These are phyloP conservation scores for Myriosclerotinia curreyana DNA, from an alignment of 2,329 filamentous ascomycete species.

Conservation along the genomic window DNA sequence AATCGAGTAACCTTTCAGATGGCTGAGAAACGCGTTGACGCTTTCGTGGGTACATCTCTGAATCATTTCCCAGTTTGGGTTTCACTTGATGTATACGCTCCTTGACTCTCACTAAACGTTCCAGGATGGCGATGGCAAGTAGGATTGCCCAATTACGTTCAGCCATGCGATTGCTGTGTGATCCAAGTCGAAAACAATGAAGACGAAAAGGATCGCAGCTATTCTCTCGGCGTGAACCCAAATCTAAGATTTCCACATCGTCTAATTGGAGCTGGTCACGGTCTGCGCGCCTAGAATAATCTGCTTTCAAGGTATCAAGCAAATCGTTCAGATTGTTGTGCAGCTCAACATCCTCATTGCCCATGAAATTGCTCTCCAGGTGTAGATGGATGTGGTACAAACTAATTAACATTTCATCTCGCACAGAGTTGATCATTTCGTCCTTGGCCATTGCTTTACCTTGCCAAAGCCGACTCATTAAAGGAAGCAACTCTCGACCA, in stretches of 20 bases:
- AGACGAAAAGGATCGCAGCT: slow-evolving; percentile 44
- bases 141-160: slow-evolving; percentile 61
- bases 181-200: slow-evolving; percentile 52
- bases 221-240: slow-evolving; percentile 32
- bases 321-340: slow-evolving; percentile 58
- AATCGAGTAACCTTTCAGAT: slow-evolving; percentile 34
- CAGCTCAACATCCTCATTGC: slow-evolving; percentile 40
- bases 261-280: slow-evolving; percentile 74
- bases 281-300: slow-evolving; percentile 71
- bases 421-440: slow-evolving; percentile 55
- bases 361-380: slow-evolving; percentile 54
- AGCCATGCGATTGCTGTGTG: slow-evolving; percentile 49
- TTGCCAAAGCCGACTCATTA: slow-evolving; percentile 75
- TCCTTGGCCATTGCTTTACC: slow-evolving; percentile 61
- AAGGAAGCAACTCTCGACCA: slow-evolving; percentile 59
- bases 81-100: slow-evolving; percentile 21
- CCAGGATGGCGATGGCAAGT: slow-evolving; percentile 57
- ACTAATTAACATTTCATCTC: slow-evolving; percentile 74
- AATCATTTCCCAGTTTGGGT: slow-evolving; percentile 22
- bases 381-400: slow-evolving; percentile 65
- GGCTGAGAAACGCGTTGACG: slow-evolving; percentile 32
- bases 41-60: slow-evolving; percentile 34
- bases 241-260: slow-evolving; percentile 56
- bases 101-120: slow-evolving; percentile 40
- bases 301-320: slow-evolving; percentile 66